Base-by-base conservation (phyloP, 345 rosid species). In the Salix caprea region DNA sequence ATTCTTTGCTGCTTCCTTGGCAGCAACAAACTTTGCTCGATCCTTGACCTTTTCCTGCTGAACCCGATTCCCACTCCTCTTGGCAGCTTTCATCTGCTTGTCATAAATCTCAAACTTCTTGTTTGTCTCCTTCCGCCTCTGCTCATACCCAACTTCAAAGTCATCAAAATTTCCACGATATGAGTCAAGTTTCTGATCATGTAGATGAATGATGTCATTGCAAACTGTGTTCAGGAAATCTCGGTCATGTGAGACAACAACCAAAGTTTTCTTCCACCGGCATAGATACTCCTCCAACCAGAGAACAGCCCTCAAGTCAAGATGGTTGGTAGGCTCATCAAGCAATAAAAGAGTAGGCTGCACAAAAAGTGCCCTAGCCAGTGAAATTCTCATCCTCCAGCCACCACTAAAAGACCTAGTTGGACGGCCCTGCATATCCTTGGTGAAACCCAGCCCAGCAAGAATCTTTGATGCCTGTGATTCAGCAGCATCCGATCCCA, bases 311-410 rank as follows among this genome's bases (percentile, higher is more conserved):
- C 97, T 84, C 36, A 93, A 91, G 84, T 96, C 99, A 39, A 96
- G 96, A 82, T 96, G 99, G 86, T 96, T 96, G 66, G 98, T 96
- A 24, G 99, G 99, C 76, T 96, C 99, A 85, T 96, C 98, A 77
- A 96, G 82, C 78, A 93, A 72, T 81, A 96, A 76, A 40, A 96
- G 91, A 34, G 99, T 96, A 26, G 98, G 99, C 32, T 93, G 98
- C 81, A 95, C 89, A 81, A 95, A 95, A 60, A 95, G 94, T 67
- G 99, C 99, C 83, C 99, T 85, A 12, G 98, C 99, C 76, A 95
- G 79, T 4, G 99, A 93, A 76, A 95, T 93, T 79, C 99, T 85
- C 99, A 96, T 96, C 86, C 99, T 92, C 99, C 98, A 96, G 24
- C 99, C 99, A 84, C 98, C 99, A 80, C 98, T 93, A 81, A 96